Evolutionary conservation across 2,329 filamentous ascomycete genomes (phyloP).

Genomic region (Colletotrichum liaoningense): DNA sequence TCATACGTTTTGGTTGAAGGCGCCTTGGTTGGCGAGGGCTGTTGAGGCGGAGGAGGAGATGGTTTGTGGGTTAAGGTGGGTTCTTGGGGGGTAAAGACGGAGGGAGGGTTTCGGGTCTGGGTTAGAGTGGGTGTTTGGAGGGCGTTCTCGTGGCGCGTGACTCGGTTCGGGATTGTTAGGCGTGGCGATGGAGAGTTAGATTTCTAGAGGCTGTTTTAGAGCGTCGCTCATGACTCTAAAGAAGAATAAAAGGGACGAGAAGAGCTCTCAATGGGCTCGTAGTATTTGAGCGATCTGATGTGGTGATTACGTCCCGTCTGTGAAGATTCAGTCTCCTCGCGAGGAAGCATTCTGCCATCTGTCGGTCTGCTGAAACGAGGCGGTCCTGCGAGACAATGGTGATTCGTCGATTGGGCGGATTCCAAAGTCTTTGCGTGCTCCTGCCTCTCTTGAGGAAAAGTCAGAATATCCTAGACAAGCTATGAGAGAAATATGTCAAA

Average conservation of each 20-base stretch:
- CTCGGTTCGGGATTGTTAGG: not conserved
- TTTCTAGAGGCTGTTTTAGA: not conserved
- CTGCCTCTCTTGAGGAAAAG: not conserved
- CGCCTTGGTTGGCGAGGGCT: constrained; percentile 53
- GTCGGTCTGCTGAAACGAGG: not conserved
- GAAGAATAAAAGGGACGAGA: not conserved
- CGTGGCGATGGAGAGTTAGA: not conserved
- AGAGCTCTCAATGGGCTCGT: too few species aligned
- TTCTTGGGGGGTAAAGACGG: constrained; percentile 39
- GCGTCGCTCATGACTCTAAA: not conserved
- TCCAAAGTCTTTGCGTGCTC: not conserved
- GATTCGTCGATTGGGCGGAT: too few species aligned
- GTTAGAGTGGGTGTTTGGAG: not conserved
- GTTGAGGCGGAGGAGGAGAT: constrained; percentile 54
- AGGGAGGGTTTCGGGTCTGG: not conserved
- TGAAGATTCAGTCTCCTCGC: not conserved
- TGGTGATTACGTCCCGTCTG: not conserved
- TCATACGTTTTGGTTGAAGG: constrained; percentile 65
- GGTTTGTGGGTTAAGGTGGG: constrained; percentile 54
- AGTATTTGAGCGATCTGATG: not conserved
- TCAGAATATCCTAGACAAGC: not conserved
- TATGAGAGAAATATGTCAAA: not conserved
- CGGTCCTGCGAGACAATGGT: too few species aligned
- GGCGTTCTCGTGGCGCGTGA: not conserved
- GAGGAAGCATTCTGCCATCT: not conserved